These are phyloP conservation scores for Galerina sulciceps DNA, from an alignment of 768 basidiomycete genomes.

Conservation along the genomic window DNA sequence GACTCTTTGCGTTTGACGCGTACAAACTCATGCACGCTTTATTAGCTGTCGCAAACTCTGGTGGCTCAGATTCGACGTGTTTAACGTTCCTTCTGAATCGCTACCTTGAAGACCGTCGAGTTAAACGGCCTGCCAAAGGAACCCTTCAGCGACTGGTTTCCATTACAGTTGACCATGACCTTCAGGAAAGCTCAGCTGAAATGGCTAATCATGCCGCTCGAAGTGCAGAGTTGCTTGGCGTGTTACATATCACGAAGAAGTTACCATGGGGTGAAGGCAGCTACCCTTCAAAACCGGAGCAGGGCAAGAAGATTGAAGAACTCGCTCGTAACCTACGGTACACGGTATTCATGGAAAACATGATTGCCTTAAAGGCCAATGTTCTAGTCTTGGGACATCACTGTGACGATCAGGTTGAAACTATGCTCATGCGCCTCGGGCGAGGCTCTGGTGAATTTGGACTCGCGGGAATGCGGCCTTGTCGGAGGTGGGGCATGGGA, in stretches of 20 bases:
- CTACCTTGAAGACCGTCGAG: slow-evolving; percentile 33
- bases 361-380: slow-evolving; percentile 41
- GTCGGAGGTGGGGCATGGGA: slow-evolving; percentile 85
- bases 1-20: background rate
- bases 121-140: background rate
- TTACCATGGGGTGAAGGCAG: slow-evolving; percentile 63
- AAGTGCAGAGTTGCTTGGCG: slow-evolving; percentile 45
- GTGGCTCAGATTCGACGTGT: slow-evolving; percentile 83
- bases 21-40: background rate
- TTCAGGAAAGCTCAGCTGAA: slow-evolving; percentile 57
- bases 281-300: slow-evolving; percentile 51
- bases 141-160: slow-evolving; percentile 45
- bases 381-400: slow-evolving; percentile 76
- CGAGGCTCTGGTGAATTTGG: slow-evolving; percentile 60
- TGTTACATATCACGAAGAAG: slow-evolving; percentile 48
- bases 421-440: slow-evolving; percentile 70
- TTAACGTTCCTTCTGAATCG: slow-evolving; percentile 69
- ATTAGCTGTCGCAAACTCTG: slow-evolving; percentile 77
- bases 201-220: slow-evolving; percentile 58
- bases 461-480: slow-evolving; percentile 67
- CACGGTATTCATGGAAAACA: slow-evolving; percentile 30
- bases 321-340: slow-evolving; percentile 65
- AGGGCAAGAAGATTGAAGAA: slow-evolving; percentile 51
- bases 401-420: slow-evolving; percentile 85
- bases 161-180: slow-evolving; percentile 69